phyloP scores from a whole-genome alignment of 805 yeast species.

The Schizosaccharomyces osmophilus region DNA sequence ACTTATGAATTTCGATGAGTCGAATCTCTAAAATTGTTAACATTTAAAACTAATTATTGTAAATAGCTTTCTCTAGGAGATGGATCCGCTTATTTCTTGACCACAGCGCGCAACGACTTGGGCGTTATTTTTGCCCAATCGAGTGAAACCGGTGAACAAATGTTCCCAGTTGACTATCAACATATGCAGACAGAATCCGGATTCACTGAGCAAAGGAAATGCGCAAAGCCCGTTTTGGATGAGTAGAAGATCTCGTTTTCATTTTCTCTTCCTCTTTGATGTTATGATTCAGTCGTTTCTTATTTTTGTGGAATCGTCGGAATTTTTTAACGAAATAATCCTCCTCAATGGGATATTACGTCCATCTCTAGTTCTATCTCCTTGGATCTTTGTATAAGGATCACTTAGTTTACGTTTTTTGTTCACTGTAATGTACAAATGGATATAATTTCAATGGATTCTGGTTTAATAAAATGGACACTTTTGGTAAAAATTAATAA shows the following conservation, averaged over 20 bases:
- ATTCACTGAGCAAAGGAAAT: conserved; percentile 51
- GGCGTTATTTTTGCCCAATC: conserved; percentile 78
- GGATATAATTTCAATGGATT: too few relatives aligned
- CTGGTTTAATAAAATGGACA: too few relatives aligned
- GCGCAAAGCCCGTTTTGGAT: conserved; percentile 49
- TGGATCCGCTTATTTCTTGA: conserved; percentile 68
- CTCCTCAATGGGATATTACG: too few relatives aligned
- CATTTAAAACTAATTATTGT: not conserved
- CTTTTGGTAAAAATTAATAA: too few relatives aligned
- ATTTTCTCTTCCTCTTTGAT: not conserved
- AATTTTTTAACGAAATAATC: too few relatives aligned
- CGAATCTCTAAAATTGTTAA: not conserved
- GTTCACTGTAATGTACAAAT: too few relatives aligned
- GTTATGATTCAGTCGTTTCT: not conserved
- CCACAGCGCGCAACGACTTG: conserved; percentile 72
- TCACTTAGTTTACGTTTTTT: too few relatives aligned
- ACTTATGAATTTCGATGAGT: conserved; percentile 15
- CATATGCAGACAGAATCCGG: conserved; percentile 70
- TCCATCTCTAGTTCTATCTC: too few relatives aligned
- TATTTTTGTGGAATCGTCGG: not conserved
- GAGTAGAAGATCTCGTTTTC: not conserved
- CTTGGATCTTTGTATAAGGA: too few relatives aligned
- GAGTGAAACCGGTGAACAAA: conserved; percentile 41
- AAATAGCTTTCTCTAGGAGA: conserved; percentile 55
- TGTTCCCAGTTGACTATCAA: conserved; percentile 90